These are phyloP conservation scores for Neltuma alba DNA, from an alignment of 306 rosid genomes.

Conservation along the genomic window DNA sequence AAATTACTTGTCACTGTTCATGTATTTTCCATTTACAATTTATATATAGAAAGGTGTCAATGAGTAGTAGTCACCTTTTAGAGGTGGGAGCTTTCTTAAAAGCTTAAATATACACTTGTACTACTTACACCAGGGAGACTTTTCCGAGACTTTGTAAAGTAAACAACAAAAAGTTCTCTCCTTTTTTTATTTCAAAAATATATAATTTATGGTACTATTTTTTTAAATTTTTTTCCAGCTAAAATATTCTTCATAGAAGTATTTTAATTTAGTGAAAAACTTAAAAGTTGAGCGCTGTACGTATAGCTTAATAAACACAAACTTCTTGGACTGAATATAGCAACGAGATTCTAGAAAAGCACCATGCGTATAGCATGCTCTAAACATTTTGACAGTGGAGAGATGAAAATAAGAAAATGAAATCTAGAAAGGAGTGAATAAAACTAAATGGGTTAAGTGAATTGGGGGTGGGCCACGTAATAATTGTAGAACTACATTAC, in stretches of 20 bases:
- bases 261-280: too few species aligned
- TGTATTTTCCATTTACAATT: not conserved
- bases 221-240: too few species aligned
- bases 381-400: not conserved
- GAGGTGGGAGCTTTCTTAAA: not conserved
- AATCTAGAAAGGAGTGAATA: not conserved
- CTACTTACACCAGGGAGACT: not conserved
- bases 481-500: conserved; percentile 25
- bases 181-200: too few species aligned
- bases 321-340: not conserved
- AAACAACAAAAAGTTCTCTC: too few species aligned
- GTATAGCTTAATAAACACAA: not conserved
- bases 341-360: not conserved
- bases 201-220: too few species aligned
- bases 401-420: not conserved
- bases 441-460: conserved; percentile 2
- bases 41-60: not conserved
- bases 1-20: not conserved
- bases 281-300: not conserved
- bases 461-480: conserved; percentile 33
- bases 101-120: not conserved
- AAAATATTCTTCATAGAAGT: not conserved
- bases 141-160: not conserved
- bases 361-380: not conserved
- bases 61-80: not conserved